These are phyloP conservation scores for Paramecium octaurelia DNA, from an alignment of 73 alveolate species.

Conservation along the genomic window DNA sequence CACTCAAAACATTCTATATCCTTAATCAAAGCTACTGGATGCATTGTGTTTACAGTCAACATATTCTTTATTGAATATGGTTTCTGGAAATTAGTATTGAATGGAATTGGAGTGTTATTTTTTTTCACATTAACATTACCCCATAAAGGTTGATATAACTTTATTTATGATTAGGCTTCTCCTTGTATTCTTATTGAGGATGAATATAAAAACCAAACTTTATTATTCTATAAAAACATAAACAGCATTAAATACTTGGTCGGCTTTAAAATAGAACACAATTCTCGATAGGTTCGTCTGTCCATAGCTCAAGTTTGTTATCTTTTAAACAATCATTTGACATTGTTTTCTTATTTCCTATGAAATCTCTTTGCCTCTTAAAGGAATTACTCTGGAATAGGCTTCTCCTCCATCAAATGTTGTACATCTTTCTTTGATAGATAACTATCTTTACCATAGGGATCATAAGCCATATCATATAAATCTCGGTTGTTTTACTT, in stretches of 20 bases:
- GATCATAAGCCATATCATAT: slow-evolving; percentile 61
- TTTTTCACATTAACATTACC: slow-evolving; percentile 41
- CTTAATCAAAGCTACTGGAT: slow-evolving; percentile 47
- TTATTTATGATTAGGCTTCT: slow-evolving; percentile 14
- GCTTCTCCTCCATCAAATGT: slow-evolving; percentile 66
- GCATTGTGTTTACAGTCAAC: slow-evolving; percentile 56
- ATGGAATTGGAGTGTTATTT: slow-evolving; percentile 53
- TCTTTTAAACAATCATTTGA: slow-evolving; percentile 40
- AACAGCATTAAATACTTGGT: not conserved
- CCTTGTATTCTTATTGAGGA: slow-evolving; percentile 50
- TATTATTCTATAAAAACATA: not conserved
- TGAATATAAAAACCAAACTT: slow-evolving; percentile 50
- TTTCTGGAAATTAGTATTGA: slow-evolving; percentile 43
- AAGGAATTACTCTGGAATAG: slow-evolving; percentile 53
- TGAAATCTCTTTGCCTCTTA: slow-evolving; percentile 59
- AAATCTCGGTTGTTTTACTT: slow-evolving; percentile 43
- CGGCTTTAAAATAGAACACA: slow-evolving; percentile 56
- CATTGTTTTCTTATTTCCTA: slow-evolving; percentile 61
- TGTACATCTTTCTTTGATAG: slow-evolving; percentile 42
- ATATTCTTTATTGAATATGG: slow-evolving; percentile 50
- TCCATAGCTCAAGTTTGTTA: slow-evolving; percentile 46
- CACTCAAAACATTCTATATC: slow-evolving; percentile 58
- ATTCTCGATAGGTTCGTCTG: slow-evolving; percentile 44
- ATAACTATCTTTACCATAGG: slow-evolving; percentile 20
- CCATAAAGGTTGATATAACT: slow-evolving; percentile 20